Base-by-base conservation (phyloP, 106 monocot genomes). In the Phalaenopsis aphrodite region DNA sequence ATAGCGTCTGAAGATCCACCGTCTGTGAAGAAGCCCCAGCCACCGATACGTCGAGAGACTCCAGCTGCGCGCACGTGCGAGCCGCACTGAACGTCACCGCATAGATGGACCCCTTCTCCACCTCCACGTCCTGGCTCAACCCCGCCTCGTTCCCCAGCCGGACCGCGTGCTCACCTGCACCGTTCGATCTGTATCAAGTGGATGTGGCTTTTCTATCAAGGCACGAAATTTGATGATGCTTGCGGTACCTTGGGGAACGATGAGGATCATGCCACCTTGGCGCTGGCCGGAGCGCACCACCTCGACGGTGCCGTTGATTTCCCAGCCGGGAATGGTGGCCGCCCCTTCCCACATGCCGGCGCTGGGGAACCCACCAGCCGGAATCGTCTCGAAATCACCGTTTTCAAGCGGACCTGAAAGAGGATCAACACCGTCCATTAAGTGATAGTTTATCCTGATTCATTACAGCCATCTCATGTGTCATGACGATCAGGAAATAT, bases 221-320 rank as follows among this genome's bases (percentile, higher is more conserved):
- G 74, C 9, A 38, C 14, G 69, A 74, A 21, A 8, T 45, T 19
- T 36, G 41, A 74, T 18, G 43, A 16, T 17, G 43, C 15, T n/a
- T 0, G n/a, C 30, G 0, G 0, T 83, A 88, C 94, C 98, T 88
- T 94, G 87, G 19, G 98, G 98, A 69, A 98, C 94, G 24, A 98
- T 92, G 37, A 98, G 88, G 71, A 98, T 94, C 98, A 98, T 94
- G 80, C 94, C 90, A 24, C 98, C 98, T 78, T 98, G 98, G 65
- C 88, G 87, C 83, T 98, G 94, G 30, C 92, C 94, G 6, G 92
- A 92, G 47, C 86, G 89, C 30, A 98, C 77, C 15, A 98, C 86
- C 90, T 94, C 94, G 5, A 98, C 90, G 18, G 92, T 91, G 82
- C 98, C 98, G 43, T 88, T 92, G 82, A 90, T 87, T 81, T 80